These are phyloP conservation scores for Glycyrrhiza uralensis DNA, from an alignment of 306 rosid species.

Conservation along the genomic window DNA sequence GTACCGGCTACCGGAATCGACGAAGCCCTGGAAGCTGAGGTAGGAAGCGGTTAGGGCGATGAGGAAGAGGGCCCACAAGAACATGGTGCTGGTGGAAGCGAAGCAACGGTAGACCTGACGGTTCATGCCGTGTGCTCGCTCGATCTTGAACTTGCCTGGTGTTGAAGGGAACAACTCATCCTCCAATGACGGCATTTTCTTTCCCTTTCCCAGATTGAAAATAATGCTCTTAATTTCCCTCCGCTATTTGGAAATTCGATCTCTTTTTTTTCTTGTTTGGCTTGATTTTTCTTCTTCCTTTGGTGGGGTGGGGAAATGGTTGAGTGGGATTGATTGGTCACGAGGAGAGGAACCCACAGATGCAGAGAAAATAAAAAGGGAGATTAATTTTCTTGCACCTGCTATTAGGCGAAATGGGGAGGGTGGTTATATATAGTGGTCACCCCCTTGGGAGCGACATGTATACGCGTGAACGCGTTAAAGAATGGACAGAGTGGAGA, in stretches of 20 bases:
- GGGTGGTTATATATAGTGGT: constrained; percentile 46
- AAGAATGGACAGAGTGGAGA: constrained; percentile 30
- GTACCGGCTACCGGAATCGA: constrained; percentile 64
- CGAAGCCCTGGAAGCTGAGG: constrained; percentile 71
- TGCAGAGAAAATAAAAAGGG: constrained; percentile 33
- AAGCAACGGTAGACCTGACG: constrained; percentile 78
- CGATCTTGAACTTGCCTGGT: constrained; percentile 89
- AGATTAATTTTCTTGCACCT: constrained; percentile 42
- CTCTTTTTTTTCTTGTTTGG: neutral
- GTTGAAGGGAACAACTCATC: constrained; percentile 75
- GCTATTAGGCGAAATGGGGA: neutral
- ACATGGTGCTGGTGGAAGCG: constrained; percentile 86
- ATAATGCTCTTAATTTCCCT: too few species aligned
- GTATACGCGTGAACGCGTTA: constrained; percentile 68
- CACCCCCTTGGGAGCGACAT: constrained; percentile 32
- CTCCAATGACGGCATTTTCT: constrained; percentile 57
- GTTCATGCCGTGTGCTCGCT: constrained; percentile 52
- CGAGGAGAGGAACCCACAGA: constrained; percentile 15
- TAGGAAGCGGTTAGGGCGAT: constrained; percentile 78
- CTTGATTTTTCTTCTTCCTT: neutral
- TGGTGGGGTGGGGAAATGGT: neutral
- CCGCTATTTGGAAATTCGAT: too few species aligned
- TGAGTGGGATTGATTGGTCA: neutral
- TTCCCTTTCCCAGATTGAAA: neutral
- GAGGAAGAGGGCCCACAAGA: constrained; percentile 77